A percentile compares a stretch with the other conserved stretches of the same genome.
Evolutionary conservation across 176 grass and related monocot species (phyloP).

Genomic region (Elymus sibiricus): DNA sequence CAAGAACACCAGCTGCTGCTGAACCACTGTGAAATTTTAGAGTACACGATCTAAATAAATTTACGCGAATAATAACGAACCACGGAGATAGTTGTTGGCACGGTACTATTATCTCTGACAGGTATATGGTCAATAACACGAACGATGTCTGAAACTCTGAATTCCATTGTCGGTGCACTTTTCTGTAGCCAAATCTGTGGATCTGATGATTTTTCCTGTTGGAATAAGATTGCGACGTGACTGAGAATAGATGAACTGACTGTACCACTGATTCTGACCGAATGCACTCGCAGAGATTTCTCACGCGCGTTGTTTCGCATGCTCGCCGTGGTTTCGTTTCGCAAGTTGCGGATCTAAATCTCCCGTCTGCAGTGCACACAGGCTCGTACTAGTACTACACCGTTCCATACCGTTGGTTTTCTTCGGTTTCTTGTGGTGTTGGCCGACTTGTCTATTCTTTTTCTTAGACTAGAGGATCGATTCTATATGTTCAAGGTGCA

Average conservation of each 20-base stretch:
- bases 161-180: background rate
- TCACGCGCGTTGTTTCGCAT: slow-evolving; percentile 7
- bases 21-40: background rate
- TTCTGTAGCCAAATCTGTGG: background rate
- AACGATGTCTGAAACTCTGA: background rate
- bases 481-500: background rate
- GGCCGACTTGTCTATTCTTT: background rate
- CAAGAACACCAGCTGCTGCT: background rate
- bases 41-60: background rate
- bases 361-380: background rate
- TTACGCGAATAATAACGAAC: background rate
- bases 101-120: background rate
- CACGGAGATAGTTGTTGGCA: background rate
- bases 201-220: background rate
- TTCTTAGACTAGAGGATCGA: background rate
- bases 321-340: background rate
- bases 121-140: background rate
- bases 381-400: background rate
- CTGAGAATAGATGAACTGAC: background rate
- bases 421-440: background rate
- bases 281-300: background rate
- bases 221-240: background rate
- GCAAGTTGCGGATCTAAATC: background rate
- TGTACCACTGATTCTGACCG: slow-evolving; percentile 17
- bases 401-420: background rate